Evolutionary conservation across 495 filamentous ascomycete genomes (phyloP).

Genomic region (Trichoderma asperelloides): DNA sequence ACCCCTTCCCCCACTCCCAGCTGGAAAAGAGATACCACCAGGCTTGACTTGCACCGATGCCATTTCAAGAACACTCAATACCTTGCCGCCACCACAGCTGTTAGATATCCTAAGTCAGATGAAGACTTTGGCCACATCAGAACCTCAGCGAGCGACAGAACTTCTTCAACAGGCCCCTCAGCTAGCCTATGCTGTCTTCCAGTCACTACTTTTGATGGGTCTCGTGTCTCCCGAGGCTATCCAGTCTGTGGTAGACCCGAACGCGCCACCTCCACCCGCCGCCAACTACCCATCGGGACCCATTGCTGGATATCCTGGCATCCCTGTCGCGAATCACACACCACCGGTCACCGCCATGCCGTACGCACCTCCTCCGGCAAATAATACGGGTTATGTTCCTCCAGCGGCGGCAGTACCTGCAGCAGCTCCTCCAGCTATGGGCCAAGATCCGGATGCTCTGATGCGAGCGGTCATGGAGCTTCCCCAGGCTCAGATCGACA

Average conservation of each 20-base stretch:
- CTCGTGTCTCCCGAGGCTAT: conserved; percentile 63
- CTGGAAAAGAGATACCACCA: conserved; percentile 71
- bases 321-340: conserved; percentile 49
- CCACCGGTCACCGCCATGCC: conserved; percentile 38
- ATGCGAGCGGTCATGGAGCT: conserved; percentile 68
- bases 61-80: conserved; percentile 79
- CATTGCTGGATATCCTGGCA: conserved; percentile 29
- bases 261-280: conserved; percentile 17
- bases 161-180: conserved; percentile 85
- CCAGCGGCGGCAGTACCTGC: conserved; percentile 27
- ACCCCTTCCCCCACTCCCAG: conserved; percentile 68
- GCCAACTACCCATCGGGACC: conserved; percentile 13
- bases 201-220: conserved; percentile 85
- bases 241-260: conserved; percentile 38
- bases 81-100: conserved; percentile 78
- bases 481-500: conserved; percentile 66
- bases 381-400: conserved; percentile 22
- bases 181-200: conserved; percentile 92
- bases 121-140: conserved; percentile 73
- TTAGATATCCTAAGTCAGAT: conserved; percentile 93
- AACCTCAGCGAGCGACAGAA: conserved; percentile 78
- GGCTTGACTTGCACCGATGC: conserved; percentile 78
- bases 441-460: conserved; percentile 53
- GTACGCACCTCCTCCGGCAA: conserved; percentile 31
- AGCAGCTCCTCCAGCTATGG: conserved; percentile 32